Percentiles rank a stretch among this genome's conserved stretches.
Conservation (phyloP, 1,139 yeast species). For the Petasospora rhodanensis region DNA sequence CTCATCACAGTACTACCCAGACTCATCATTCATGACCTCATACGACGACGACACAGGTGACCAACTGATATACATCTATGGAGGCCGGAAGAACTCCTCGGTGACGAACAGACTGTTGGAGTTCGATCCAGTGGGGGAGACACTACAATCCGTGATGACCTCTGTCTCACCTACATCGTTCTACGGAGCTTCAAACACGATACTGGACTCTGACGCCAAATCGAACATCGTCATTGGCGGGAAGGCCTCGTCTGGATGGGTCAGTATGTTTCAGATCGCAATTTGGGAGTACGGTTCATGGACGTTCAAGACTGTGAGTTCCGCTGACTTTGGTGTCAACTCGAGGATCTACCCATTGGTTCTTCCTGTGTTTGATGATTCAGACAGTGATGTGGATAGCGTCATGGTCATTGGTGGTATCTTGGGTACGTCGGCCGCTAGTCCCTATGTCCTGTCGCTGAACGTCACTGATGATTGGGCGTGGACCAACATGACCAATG, state of each 20-base stretch:
- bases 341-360: conserved; percentile 44
- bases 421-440: conserved; percentile 33
- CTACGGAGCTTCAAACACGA: conserved; percentile 38
- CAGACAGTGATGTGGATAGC: conserved; percentile 10
- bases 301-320: conserved; percentile 43
- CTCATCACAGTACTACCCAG: conserved; percentile 20
- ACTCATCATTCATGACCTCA: conserved; percentile 38
- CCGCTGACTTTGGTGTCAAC: conserved; percentile 33
- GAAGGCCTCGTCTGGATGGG: conserved; percentile 49
- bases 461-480: conserved; percentile 39
- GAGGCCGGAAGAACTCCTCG: conserved; percentile 33
- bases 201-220: conserved; percentile 28
- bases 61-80: conserved; percentile 41
- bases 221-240: conserved; percentile 52
- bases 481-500: conserved; percentile 30
- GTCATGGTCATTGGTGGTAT: conserved; percentile 37
- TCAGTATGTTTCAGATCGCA: conserved; percentile 56
- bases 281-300: conserved; percentile 56
- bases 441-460: conserved; percentile 40
- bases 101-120: conserved; percentile 37
- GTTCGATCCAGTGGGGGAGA: conserved; percentile 29
- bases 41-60: conserved; percentile 27
- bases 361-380: conserved; percentile 37
- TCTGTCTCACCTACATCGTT: conserved; percentile 49
- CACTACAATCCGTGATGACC: conserved; percentile 34